These are phyloP conservation scores for Lentinula boryana DNA, from an alignment of 768 basidiomycete genomes.

Conservation along the genomic window DNA sequence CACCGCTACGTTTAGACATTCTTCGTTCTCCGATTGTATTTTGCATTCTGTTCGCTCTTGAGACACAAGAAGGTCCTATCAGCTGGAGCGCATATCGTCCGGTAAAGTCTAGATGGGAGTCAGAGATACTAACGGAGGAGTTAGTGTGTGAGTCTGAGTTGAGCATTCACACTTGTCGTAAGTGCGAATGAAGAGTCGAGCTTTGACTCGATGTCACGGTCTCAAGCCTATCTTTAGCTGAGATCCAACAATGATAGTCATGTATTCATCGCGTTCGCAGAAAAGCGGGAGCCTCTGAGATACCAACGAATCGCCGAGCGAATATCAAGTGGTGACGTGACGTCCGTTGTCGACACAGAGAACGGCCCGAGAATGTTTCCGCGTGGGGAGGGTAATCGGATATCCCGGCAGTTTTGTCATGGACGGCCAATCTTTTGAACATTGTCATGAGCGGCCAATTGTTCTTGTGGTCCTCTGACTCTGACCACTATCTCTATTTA, in stretches of 20 bases:
- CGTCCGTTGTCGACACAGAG: too few species aligned
- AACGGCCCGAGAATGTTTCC: neutral
- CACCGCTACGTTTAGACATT: neutral
- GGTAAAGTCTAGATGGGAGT: neutral
- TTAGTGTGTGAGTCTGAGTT: neutral
- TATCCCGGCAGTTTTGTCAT: neutral
- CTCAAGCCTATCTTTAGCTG: too few species aligned
- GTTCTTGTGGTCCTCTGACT: neutral
- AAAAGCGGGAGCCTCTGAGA: too few species aligned
- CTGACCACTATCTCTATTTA: neutral
- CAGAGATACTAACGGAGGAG: neutral
- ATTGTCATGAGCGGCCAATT: neutral
- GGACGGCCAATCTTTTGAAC: neutral
- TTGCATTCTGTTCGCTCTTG: too few species aligned
- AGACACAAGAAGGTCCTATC: too few species aligned
- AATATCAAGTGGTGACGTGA: too few species aligned
- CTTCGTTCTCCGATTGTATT: neutral
- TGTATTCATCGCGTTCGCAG: too few species aligned
- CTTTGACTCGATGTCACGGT: too few species aligned
- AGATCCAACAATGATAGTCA: too few species aligned
- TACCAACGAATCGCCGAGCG: too few species aligned
- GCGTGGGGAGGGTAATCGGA: neutral
- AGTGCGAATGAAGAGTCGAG: too few species aligned
- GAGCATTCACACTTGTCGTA: too few species aligned
- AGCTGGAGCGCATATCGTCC: neutral